These are phyloP conservation scores for Metschnikowia gruessii DNA, from an alignment of 805 yeast species.

Conservation along the genomic window DNA sequence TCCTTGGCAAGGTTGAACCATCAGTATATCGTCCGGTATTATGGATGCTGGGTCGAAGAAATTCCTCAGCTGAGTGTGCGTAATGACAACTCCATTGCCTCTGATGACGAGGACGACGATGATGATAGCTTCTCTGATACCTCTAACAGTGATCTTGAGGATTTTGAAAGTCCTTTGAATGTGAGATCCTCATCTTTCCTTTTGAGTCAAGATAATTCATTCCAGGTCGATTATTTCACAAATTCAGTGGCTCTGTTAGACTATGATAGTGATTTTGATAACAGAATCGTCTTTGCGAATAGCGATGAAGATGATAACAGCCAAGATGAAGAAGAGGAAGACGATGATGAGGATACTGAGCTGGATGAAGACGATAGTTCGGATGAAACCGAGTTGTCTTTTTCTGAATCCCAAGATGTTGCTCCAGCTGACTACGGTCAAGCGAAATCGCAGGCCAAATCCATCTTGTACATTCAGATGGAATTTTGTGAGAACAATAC, in stretches of 20 bases:
- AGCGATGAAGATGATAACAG: constrained; percentile 16
- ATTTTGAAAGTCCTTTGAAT: constrained; percentile 24
- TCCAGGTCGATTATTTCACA: constrained; percentile 65
- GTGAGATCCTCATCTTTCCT: constrained; percentile 21
- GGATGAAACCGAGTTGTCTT: neutral
- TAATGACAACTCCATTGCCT: constrained; percentile 21
- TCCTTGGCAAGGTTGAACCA: constrained; percentile 88
- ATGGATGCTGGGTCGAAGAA: constrained; percentile 96
- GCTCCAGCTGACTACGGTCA: neutral
- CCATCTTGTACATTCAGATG: constrained; percentile 93
- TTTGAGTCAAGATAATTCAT: constrained; percentile 22
- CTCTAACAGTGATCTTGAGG: constrained; percentile 13
- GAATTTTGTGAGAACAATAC: constrained; percentile 97
- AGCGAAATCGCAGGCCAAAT: constrained; percentile 30
- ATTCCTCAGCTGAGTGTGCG: constrained; percentile 27
- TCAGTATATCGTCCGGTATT: constrained; percentile 93
- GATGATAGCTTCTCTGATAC: constrained; percentile 18
- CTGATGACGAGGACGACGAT: constrained; percentile 10
- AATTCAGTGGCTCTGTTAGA: constrained; percentile 60
- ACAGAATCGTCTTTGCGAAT: constrained; percentile 34
- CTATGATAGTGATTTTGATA: constrained; percentile 32
- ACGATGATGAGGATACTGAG: constrained; percentile 16
- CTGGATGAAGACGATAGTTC: neutral
- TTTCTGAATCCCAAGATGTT: neutral
- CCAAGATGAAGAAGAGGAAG: constrained; percentile 9